These are phyloP conservation scores for Ampelocalamus luodianensis DNA, from an alignment of 176 grass and related monocot genomes.

Conservation along the genomic window DNA sequence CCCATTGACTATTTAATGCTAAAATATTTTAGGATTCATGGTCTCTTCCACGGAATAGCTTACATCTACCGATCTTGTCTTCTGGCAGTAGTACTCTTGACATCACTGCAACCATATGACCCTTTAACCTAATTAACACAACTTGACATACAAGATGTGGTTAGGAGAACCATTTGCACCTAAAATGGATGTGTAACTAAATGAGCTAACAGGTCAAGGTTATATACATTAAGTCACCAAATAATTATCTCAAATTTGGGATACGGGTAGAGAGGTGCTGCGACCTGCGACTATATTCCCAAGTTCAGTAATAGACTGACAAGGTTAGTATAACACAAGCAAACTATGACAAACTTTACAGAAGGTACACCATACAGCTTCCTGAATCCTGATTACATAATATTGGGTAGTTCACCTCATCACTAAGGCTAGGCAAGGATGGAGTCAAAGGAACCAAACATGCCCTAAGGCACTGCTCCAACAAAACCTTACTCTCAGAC, in stretches of 20 bases:
- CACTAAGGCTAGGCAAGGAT: not conserved
- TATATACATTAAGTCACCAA: not conserved
- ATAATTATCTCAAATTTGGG: not conserved
- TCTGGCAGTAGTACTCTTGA: slow-evolving; percentile 9
- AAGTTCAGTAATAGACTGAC: not conserved
- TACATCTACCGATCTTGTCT: slow-evolving; percentile 18
- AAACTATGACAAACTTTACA: slow-evolving; percentile 17
- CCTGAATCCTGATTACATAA: slow-evolving; percentile 26
- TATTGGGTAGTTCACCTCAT: slow-evolving; percentile 20
- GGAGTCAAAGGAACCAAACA: slow-evolving; percentile 10
- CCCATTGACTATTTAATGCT: slow-evolving; percentile 6
- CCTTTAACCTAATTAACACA: slow-evolving; percentile 17
- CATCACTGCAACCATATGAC: not conserved
- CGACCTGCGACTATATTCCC: not conserved
- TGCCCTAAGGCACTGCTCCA: slow-evolving; percentile 10
- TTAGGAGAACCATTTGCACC: slow-evolving; percentile 9
- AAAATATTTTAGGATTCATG: slow-evolving; percentile 20
- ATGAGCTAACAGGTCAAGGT: slow-evolving; percentile 3
- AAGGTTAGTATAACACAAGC: not conserved
- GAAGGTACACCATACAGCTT: not conserved
- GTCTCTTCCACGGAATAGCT: not conserved
- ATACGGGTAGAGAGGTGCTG: not conserved
- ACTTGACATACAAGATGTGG: slow-evolving; percentile 19
- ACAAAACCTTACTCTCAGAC: slow-evolving; percentile 10
- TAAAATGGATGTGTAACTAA: not conserved